Conservation (phyloP, 495 filamentous ascomycete species). For the Hypomontagnella submonticulosa region DNA sequence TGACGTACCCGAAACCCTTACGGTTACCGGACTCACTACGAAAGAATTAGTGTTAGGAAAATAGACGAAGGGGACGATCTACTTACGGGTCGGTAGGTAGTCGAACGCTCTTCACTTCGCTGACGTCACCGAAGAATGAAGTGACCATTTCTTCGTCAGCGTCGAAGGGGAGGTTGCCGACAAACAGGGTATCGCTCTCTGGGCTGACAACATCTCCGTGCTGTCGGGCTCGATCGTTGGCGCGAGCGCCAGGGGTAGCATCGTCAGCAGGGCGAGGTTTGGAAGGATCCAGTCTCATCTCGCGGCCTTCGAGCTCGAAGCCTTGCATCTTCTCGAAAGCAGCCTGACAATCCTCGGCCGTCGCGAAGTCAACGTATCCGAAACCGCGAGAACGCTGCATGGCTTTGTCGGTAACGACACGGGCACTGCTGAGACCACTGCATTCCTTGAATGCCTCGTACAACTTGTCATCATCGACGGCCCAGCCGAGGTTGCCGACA, state of each 20-base stretch:
- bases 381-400: slow-evolving; percentile 91
- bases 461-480: slow-evolving; percentile 91
- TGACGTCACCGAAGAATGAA: slow-evolving; percentile 78
- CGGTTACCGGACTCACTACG: slow-evolving; percentile 78
- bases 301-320: slow-evolving; percentile 82
- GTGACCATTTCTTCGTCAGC: slow-evolving; percentile 79
- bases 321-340: slow-evolving; percentile 86
- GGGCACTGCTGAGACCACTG: slow-evolving; percentile 77
- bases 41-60: slow-evolving; percentile 51
- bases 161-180: slow-evolving; percentile 92
- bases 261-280: slow-evolving; percentile 69
- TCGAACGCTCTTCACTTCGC: slow-evolving; percentile 78
- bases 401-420: slow-evolving; percentile 86
- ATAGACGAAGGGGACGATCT: background rate
- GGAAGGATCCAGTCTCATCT: slow-evolving; percentile 90
- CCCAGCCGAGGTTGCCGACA: slow-evolving; percentile 95
- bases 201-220: slow-evolving; percentile 83
- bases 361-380: slow-evolving; percentile 93
- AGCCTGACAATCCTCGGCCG: slow-evolving; percentile 73
- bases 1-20: slow-evolving; percentile 97
- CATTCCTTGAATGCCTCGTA: slow-evolving; percentile 85
- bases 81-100: slow-evolving; percentile 86
- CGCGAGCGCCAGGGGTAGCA: slow-evolving; percentile 64
- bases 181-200: slow-evolving; percentile 87
- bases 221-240: slow-evolving; percentile 73